A percentile compares a stretch with the other conserved stretches of the same genome.
These are phyloP conservation scores for Aspergillus bridgeri DNA, from an alignment of 495 filamentous ascomycete genomes.

Conservation along the genomic window DNA sequence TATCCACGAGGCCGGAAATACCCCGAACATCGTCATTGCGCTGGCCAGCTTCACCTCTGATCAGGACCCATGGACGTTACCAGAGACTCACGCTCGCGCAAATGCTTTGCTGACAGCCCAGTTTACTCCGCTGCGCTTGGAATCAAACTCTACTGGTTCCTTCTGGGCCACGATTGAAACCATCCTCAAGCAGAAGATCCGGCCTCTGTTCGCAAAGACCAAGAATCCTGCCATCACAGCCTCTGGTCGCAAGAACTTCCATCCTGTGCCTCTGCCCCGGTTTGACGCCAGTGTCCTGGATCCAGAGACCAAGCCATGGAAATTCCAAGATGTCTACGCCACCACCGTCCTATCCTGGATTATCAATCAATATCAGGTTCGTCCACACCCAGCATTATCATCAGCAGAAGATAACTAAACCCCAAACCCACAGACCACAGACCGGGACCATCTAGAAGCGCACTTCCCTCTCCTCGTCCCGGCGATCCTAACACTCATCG, in stretches of 20 bases:
- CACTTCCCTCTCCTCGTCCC: slow-evolving; percentile 84
- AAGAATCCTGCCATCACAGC: slow-evolving; percentile 59
- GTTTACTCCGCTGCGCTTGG: slow-evolving; percentile 18
- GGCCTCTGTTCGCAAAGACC: slow-evolving; percentile 68
- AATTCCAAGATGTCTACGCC: slow-evolving; percentile 56
- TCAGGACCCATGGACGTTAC: slow-evolving; percentile 53
- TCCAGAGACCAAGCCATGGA: slow-evolving; percentile 67
- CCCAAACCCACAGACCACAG: slow-evolving; percentile 17
- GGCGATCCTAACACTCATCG: slow-evolving; percentile 73
- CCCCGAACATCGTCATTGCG: slow-evolving; percentile 29
- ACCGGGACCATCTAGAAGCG: slow-evolving; percentile 34
- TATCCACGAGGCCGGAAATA: slow-evolving; percentile 16
- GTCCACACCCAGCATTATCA: slow-evolving; percentile 2
- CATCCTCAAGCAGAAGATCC: slow-evolving; percentile 51
- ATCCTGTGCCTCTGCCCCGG: slow-evolving; percentile 39
- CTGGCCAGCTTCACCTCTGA: slow-evolving; percentile 47
- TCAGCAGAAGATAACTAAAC: slow-evolving; percentile 6
- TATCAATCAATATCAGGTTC: slow-evolving; percentile 43
- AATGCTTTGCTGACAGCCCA: slow-evolving; percentile 37
- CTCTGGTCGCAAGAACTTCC: slow-evolving; percentile 57
- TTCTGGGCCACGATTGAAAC: slow-evolving; percentile 52
- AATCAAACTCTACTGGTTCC: slow-evolving; percentile 5
- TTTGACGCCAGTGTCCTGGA: slow-evolving; percentile 47
- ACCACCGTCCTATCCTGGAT: slow-evolving; percentile 66
- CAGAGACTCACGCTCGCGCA: slow-evolving; percentile 27